Evolutionary conservation across 176 grass and related monocot species (phyloP), one percentile per base, ranked within the genome.

Genomic region (Zoysia japonica): DNA sequence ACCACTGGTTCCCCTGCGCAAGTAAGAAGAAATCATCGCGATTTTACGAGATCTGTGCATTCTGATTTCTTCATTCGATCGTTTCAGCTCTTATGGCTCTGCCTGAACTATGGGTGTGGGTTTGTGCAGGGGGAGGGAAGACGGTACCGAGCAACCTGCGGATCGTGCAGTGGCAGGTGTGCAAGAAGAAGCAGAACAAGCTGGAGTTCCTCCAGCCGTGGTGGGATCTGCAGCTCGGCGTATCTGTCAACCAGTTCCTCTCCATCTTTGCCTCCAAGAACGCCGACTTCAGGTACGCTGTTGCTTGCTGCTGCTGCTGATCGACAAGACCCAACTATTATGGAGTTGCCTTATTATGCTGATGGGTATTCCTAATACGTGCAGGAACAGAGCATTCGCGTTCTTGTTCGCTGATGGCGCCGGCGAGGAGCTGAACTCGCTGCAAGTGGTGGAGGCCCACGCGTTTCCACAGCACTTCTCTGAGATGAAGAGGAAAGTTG

Each of bases 221-320:
- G 96, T 99, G 96, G 96, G 96, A 99, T 85, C 88, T 99, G 19
- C 96, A 99, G 80, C 78, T 99, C 15, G 92, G 96, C 71, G 79
- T 99, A 63, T 93, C 92, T 5, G 90, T 99, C 45, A 95, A 89
- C 86, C 96, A 95, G 47, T 95, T 95, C 84, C 85, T 99, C 47
- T 90, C 88, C 83, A 88, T 93, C 67, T 95, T 99, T 73, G 75
- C 90, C 1, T 91, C 96, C 12, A 89, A 85, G 64, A 83, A 88
- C 76, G 52, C 86, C 7, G 88, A 91, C 38, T 95, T 90, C 84
- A 97, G 91, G 94, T 47, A 47, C 6, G 12, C 47, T 50, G 8
- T 7, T 76, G 13, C 42, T 70, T 5, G 11, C 12, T 46, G 47
- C 28, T 19, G 17, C 41, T 19, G 17, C 41, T 9, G 4, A 7